These are phyloP conservation scores for Phytophthora pistaciae DNA, from an alignment of 352 stramenopile species.

Conservation along the genomic window DNA sequence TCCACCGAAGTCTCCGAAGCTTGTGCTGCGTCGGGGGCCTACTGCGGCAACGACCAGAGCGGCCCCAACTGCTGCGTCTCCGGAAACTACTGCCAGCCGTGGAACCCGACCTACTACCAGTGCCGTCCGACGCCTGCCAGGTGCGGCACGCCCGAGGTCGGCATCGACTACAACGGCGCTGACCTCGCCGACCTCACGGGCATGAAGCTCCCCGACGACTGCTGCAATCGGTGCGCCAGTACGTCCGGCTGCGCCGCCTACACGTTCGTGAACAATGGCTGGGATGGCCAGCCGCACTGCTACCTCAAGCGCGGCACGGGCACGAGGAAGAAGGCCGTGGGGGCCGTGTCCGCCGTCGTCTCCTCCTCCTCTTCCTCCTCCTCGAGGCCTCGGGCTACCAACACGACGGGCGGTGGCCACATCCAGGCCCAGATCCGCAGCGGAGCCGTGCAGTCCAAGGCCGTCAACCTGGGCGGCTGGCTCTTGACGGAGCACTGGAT, in stretches of 20 bases:
- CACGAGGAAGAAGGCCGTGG: constrained; percentile 9
- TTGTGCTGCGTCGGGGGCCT: constrained; percentile 8
- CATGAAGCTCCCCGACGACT: constrained; percentile 16
- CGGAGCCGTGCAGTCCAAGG: constrained; percentile 3
- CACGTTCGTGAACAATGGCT: constrained; percentile 35
- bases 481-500: constrained; percentile 15
- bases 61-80: constrained; percentile 39
- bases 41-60: constrained; percentile 36
- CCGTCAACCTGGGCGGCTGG: constrained; percentile 19
- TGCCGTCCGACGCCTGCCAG: constrained; percentile 40
- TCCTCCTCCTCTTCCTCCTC: constrained; percentile 1
- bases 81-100: constrained; percentile 56
- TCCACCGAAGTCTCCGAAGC: not conserved
- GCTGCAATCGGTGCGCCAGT: constrained; percentile 19
- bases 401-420: not conserved
- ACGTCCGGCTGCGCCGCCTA: constrained; percentile 21
- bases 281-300: constrained; percentile 28
- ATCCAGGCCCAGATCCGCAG: constrained; percentile 9
- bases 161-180: constrained; percentile 48
- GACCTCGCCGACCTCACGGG: constrained; percentile 42
- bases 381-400: not conserved
- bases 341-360: constrained; percentile 28
- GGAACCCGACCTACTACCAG: constrained; percentile 53
- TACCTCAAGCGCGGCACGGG: constrained; percentile 30
- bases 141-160: constrained; percentile 37